Evolutionary conservation across 306 rosid genomes (phyloP), one percentile per base, ranked within the genome.

Genomic region (Pyrus betulifolia): DNA sequence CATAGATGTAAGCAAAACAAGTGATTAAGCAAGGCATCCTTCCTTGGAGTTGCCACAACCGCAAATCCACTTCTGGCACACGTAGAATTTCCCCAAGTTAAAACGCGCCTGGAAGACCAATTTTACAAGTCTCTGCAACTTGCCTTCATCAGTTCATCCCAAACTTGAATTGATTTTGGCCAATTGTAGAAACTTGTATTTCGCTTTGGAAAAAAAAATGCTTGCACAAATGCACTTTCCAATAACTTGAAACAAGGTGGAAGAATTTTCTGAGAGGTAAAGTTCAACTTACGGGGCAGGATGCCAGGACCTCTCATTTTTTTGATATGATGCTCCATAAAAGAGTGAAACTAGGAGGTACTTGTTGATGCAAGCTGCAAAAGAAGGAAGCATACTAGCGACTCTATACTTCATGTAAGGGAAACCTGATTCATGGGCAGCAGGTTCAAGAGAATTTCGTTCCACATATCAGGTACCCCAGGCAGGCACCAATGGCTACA

Each of bases 401-500:
- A n/a, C 55, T 5, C 55, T 49, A 17, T 38, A 58, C 30, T 60
- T 81, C 76, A 79, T 33, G 25, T 74, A 35, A 27, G 79, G 51
- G 69, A 25, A 71, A 68, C 63, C 42, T 44, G 67, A 69, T 75
- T 78, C 54, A 69, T 74, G 46, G 82, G 74, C 18, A 87, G 84
- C 69, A 87, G 80, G 81, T 83, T 88, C 77, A 95, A 79, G 74
- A 95, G 88, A 87, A 95, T 88, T 84, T 95, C 93, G 64, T 95
- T 95, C 97, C 99, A 95, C 86, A 85, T 85, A 81, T 95, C 99
- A 86, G 99, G 99, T 75, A 95, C 98, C 54, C 98, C 98, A 1
- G 98, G 98, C 9, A 92, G 89, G 80, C 97, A 95, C 98, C 98
- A 95, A 80, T 95, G 99, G 88, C 97, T 95, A 78, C 99, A 95